Base-by-base conservation (phyloP, 2,329 filamentous ascomycete genomes). In the Scleromitrula shiraiana region DNA sequence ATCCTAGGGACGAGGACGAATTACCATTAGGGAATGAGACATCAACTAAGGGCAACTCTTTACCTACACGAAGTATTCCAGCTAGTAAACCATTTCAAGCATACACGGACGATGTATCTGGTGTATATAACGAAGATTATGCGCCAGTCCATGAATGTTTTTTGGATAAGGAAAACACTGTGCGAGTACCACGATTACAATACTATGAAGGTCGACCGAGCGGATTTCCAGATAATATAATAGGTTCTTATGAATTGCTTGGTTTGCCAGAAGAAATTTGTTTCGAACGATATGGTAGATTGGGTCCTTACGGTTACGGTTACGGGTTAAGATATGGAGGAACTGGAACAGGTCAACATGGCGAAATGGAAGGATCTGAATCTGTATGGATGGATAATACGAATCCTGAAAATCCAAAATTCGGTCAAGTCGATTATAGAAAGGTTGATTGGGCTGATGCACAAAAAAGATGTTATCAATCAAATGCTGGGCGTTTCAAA, bases 291-390 rank as follows among this genome's bases (percentile, higher is more conserved):
- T 95, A 87, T 63, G 91, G 91, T 3, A 78, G 89, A 54, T 78
- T 93, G 24, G 90, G 88, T 0, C 86, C 91, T 0, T 98, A 98
- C 58, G 91, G 91, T 0, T 79, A 88, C 52, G 91, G 91, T 7
- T 97, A 97, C 65, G 87, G 85, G 26, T 71, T 76, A 27, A 80
- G 81, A 50, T 80, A 76, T 54, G 91, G 91, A 10, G 91, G 91
- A 2, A 80, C 85, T 22, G 89, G 91, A 4, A 82, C 86, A n/a
- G 90, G 88, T 9, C 78, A 94, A 65, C 82, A 89, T 59, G 88
- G 88, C 19, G 86, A 96, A 53, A 80, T 76, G 41, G 85, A 93
- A 55, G 90, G 88, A 3, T 76, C 80, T n/a, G 84, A 90, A 35
- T 71, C 76, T 19, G 82, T 95, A 7, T 96, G 90, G 89, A 73